These are phyloP conservation scores for Miscanthus lutarioriparius DNA, from an alignment of 176 grass and related monocot genomes.

Conservation along the genomic window DNA sequence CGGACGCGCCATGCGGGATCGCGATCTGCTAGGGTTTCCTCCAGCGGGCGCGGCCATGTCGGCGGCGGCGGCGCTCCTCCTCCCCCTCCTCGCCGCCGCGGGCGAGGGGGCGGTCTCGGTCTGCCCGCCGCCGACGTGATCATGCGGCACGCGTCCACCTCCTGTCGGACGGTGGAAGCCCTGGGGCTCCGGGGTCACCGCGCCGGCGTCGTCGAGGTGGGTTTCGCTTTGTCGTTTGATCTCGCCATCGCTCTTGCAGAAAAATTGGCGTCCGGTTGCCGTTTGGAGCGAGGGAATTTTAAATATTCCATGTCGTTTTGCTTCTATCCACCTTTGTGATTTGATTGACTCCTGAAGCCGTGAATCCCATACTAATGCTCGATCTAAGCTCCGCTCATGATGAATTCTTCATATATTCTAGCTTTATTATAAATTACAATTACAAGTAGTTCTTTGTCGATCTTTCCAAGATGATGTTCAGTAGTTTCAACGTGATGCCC, in stretches of 20 bases:
- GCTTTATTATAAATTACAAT: neutral
- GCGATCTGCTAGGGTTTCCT: no score
- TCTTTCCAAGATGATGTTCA: neutral
- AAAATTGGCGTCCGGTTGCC: neutral
- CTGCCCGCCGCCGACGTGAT: neutral
- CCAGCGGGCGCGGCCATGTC: no score
- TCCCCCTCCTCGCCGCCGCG: no score
- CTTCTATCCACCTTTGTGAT: neutral
- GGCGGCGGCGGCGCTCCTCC: no score
- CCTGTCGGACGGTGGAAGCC: neutral
- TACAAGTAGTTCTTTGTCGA: neutral
- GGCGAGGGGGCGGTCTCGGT: no score
- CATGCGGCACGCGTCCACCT: neutral
- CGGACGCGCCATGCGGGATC: no score
- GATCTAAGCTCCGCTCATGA: neutral
- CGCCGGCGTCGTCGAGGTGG: slow-evolving; percentile 36
- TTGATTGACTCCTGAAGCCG: neutral
- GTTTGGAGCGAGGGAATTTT: neutral
- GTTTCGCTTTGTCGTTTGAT: neutral
- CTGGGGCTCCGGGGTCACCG: neutral
- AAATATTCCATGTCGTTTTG: neutral
- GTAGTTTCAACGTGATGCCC: neutral
- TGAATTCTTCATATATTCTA: neutral
- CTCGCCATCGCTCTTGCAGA: neutral
- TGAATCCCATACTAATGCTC: neutral